Evolutionary conservation across 1,284 basidiomycete genomes (phyloP).

Genomic region (Cerrena zonata): DNA sequence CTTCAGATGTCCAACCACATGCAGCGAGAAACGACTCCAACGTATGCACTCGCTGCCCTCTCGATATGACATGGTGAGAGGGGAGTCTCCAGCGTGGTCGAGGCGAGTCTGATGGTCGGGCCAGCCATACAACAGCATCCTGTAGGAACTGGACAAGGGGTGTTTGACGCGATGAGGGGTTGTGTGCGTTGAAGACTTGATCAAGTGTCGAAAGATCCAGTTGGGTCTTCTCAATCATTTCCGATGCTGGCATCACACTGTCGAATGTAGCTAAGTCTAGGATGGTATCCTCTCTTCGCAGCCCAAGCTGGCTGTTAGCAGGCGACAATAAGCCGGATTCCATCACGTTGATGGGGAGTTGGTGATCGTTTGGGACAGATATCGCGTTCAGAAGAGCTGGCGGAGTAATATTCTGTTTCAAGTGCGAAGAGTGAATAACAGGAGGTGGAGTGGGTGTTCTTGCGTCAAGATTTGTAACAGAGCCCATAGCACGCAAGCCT

Average conservation of each 20-base stretch:
- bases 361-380: background rate
- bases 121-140: constrained; percentile 21
- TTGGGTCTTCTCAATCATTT: background rate
- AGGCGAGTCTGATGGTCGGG: constrained; percentile 11
- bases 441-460: background rate
- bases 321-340: background rate
- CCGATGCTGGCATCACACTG: background rate
- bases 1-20: constrained; percentile 20
- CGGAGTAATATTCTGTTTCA: background rate
- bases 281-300: background rate
- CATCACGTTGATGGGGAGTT: background rate
- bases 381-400: background rate
- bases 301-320: background rate
- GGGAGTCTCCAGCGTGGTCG: constrained; percentile 22
- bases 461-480: background rate
- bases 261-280: background rate
- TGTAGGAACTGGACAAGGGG: constrained; percentile 13
- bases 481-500: background rate
- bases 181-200: background rate
- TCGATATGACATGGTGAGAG: constrained; percentile 17
- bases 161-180: background rate
- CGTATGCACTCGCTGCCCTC: constrained; percentile 16
- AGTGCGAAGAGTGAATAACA: background rate
- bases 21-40: constrained; percentile 21
- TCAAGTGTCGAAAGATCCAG: background rate